These are phyloP conservation scores for Hygrophila difformis DNA, from an alignment of 257 asterid genomes.

Conservation along the genomic window DNA sequence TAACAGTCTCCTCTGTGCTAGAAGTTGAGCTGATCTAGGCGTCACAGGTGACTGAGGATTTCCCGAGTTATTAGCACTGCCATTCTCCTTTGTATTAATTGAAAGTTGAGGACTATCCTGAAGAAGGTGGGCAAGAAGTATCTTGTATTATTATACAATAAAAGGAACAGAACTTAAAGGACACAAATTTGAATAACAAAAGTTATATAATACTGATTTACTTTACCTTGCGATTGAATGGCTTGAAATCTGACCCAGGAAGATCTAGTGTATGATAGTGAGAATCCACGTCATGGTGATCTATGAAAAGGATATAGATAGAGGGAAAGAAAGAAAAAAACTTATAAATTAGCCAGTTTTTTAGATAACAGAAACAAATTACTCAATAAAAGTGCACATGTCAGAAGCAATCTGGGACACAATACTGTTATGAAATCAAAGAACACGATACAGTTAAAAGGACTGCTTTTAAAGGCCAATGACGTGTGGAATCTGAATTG, in stretches of 20 bases:
- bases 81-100: slow-evolving; percentile 36
- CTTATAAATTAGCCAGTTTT: slow-evolving; percentile 1
- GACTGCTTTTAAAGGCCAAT: neutral
- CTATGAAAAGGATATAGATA: slow-evolving; percentile 26
- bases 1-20: slow-evolving; percentile 66
- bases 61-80: slow-evolving; percentile 33
- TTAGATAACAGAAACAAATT: neutral
- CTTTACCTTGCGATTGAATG: slow-evolving; percentile 54
- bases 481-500: too few species aligned
- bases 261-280: slow-evolving; percentile 61
- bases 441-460: slow-evolving; percentile 3
- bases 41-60: slow-evolving; percentile 32
- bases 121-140: neutral
- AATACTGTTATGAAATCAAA: slow-evolving; percentile 10
- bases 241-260: slow-evolving; percentile 67
- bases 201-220: neutral
- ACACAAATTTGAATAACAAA: neutral
- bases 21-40: slow-evolving; percentile 51
- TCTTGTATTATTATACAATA: neutral
- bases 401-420: slow-evolving; percentile 10
- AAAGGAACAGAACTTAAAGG: too few species aligned
- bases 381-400: neutral
- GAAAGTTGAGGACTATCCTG: slow-evolving; percentile 24
- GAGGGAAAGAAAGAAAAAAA: neutral
- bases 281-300: slow-evolving; percentile 65